These are phyloP conservation scores for Musa acuminata DNA, from an alignment of 176 grass and related monocot genomes.

Conservation along the genomic window DNA sequence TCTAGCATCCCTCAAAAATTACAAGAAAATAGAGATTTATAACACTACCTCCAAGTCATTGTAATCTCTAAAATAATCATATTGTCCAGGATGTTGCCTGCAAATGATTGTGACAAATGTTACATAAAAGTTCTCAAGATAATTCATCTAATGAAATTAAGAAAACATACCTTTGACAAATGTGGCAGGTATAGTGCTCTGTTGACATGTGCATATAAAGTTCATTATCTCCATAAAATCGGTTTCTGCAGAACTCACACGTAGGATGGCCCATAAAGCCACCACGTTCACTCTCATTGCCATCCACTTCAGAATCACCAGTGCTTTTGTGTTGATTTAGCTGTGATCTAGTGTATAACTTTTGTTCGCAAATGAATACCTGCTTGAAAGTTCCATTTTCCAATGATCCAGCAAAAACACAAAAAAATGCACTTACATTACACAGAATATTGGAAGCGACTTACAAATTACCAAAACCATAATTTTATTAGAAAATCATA, in stretches of 20 bases:
- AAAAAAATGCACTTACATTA: background rate
- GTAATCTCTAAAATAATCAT: slow-evolving; percentile 88
- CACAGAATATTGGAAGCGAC: background rate
- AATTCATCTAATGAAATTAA: background rate
- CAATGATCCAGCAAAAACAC: background rate
- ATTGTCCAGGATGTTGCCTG: slow-evolving; percentile 63
- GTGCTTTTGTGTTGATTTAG: slow-evolving; percentile 70
- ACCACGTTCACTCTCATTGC: slow-evolving; percentile 76
- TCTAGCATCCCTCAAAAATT: background rate
- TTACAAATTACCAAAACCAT: background rate
- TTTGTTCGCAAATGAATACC: slow-evolving; percentile 98
- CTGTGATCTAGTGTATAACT: slow-evolving; percentile 72
- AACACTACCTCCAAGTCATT: slow-evolving; percentile 80
- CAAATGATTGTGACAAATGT: slow-evolving; percentile 8
- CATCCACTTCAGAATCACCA: slow-evolving; percentile 94
- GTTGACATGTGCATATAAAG: slow-evolving; percentile 73
- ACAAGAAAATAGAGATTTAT: slow-evolving; percentile 1
- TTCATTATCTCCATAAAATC: slow-evolving; percentile 97
- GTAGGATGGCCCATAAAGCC: slow-evolving; percentile 78
- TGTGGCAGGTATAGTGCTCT: slow-evolving; percentile 82
- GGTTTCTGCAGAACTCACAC: slow-evolving; percentile 73
- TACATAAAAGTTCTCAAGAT: background rate
- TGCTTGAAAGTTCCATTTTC: slow-evolving; percentile 14
- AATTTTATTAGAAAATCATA: background rate
- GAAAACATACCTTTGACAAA: slow-evolving; percentile 69